A percentile compares a stretch with the other conserved stretches of the same genome.
These are phyloP conservation scores for Prinsepia uniflora DNA, from an alignment of 306 rosid species.

Conservation along the genomic window DNA sequence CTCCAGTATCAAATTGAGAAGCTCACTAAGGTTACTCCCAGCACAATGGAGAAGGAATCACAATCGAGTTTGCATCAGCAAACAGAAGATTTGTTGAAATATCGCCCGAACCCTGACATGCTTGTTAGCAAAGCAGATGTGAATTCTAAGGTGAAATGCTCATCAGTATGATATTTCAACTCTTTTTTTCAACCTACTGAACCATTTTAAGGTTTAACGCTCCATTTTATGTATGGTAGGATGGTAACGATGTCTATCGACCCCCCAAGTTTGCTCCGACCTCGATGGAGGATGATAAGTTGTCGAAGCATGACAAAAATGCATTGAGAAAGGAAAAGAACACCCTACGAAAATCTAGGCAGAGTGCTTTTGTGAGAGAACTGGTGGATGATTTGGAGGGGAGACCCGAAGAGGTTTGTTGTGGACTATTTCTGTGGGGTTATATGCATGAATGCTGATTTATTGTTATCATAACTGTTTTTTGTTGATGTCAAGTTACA, in stretches of 20 bases:
- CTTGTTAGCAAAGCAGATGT: constrained; percentile 51
- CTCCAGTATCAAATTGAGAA: constrained; percentile 88
- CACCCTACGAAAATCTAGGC: constrained; percentile 49
- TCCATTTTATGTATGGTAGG: constrained; percentile 39
- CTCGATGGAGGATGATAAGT: constrained; percentile 59
- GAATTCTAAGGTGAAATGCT: constrained; percentile 39
- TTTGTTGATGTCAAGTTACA: constrained; percentile 34
- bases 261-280: constrained; percentile 68
- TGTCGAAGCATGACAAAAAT: constrained; percentile 59
- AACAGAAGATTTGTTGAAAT: constrained; percentile 55
- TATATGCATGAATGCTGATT: constrained; percentile 17
- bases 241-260: constrained; percentile 42
- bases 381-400: constrained; percentile 67
- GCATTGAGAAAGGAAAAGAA: constrained; percentile 65
- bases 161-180: not conserved
- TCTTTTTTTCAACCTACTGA: not conserved
- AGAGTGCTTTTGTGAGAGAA: constrained; percentile 54
- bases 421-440: constrained; percentile 15
- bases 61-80: constrained; percentile 33
- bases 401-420: constrained; percentile 82
- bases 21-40: constrained; percentile 48
- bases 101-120: constrained; percentile 80
- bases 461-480: constrained; percentile 13
- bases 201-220: not conserved
- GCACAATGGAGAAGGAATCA: constrained; percentile 43